A percentile compares a stretch with the other conserved stretches of the same genome.
Evolutionary conservation across 129 eudicot species (phyloP).

Genomic region (Helianthus tuberosus): DNA sequence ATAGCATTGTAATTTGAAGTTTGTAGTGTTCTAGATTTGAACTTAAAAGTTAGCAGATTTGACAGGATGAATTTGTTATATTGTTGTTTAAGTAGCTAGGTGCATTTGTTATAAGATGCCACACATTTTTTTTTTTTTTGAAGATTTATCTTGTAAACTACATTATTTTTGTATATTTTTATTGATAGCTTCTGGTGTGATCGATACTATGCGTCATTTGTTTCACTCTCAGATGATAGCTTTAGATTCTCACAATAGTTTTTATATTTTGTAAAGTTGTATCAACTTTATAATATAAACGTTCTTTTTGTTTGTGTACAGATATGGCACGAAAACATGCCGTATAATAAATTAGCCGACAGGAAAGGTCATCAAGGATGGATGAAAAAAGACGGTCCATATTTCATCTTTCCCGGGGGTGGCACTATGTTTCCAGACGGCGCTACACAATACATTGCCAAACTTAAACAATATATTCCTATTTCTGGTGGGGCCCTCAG

Average conservation of each 20-base stretch:
- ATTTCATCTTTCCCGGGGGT: constrained; percentile 97
- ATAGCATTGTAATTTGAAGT: too few species aligned
- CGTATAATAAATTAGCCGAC: constrained; percentile 92
- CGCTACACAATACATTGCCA: constrained; percentile 87
- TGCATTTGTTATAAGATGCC: too few species aligned
- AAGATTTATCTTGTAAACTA: too few species aligned
- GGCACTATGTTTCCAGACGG: constrained; percentile 99
- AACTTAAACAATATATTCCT: constrained; percentile 91
- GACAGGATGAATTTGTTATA: too few species aligned
- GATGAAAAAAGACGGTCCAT: constrained; percentile 97
- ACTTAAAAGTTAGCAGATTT: too few species aligned
- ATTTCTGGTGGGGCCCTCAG: constrained; percentile 83
- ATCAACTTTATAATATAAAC: neutral
- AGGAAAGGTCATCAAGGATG: constrained; percentile 99
- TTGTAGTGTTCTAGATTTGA: too few species aligned
- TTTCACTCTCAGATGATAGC: too few species aligned
- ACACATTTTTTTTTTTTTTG: too few species aligned
- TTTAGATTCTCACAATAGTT: constrained; percentile 3
- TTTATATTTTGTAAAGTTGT: neutral
- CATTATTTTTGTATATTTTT: too few species aligned
- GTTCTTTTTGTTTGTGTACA: constrained; percentile 31
- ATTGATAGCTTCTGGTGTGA: neutral
- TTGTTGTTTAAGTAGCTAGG: too few species aligned
- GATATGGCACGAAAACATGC: constrained; percentile 99
- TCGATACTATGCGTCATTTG: too few species aligned